Conservation (phyloP, 208 protist genomes). For the Perkinsela sp. region DNA sequence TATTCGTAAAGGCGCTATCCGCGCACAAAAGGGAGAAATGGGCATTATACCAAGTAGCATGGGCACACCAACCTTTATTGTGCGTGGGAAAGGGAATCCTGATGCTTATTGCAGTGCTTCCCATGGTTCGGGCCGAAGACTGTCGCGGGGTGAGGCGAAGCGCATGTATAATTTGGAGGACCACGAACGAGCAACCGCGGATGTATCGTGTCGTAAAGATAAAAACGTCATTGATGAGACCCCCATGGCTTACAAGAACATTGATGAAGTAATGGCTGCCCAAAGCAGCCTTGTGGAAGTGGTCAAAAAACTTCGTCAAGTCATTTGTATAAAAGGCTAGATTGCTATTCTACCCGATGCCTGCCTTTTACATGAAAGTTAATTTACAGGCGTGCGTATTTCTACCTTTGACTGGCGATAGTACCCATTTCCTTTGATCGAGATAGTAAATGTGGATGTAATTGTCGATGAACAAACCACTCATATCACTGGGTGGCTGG, state of each 20-base stretch:
- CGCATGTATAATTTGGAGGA: slow-evolving; percentile 38
- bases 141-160: slow-evolving; percentile 31
- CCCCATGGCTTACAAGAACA: slow-evolving; percentile 45
- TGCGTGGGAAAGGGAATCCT: slow-evolving; percentile 32
- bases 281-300: slow-evolving; percentile 43
- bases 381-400: too few relatives aligned
- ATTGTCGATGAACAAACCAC: slow-evolving; percentile 8
- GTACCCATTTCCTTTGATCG: too few relatives aligned
- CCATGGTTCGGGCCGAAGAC: slow-evolving; percentile 38
- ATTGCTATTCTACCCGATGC: too few relatives aligned
- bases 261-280: slow-evolving; percentile 44
- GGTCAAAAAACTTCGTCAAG: slow-evolving; percentile 21
- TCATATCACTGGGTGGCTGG: slow-evolving; percentile 34
- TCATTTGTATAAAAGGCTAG: slow-evolving; percentile 57
- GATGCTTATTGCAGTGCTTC: slow-evolving; percentile 36
- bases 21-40: slow-evolving; percentile 21
- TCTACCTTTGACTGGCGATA: too few relatives aligned
- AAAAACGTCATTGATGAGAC: slow-evolving; percentile 42
- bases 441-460: too few relatives aligned
- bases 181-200: slow-evolving; percentile 18
- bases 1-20: slow-evolving; percentile 53
- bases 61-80: slow-evolving; percentile 53
- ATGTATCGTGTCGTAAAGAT: slow-evolving; percentile 43
- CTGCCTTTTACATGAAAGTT: too few relatives aligned
- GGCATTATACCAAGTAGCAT: slow-evolving; percentile 63